Conservation (phyloP, 2,329 filamentous ascomycete genomes). For the Aureobasidium sp. region DNA sequence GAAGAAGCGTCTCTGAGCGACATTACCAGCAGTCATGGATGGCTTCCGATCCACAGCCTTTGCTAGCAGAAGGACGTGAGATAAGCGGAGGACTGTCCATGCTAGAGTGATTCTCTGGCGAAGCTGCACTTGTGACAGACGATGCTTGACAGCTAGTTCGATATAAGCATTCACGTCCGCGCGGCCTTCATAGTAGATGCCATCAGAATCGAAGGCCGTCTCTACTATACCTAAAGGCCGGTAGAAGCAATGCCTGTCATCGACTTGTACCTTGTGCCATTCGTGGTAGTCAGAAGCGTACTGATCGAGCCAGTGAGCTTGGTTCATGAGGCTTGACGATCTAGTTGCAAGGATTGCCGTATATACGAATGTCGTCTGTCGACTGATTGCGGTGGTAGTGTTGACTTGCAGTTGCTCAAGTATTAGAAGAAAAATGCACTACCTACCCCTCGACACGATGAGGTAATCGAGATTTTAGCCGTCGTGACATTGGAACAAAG, state of each 20-base stretch:
- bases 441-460: conserved; percentile 1
- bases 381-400: not conserved
- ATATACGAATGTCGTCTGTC: not conserved
- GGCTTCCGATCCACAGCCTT: conserved; percentile 27
- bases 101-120: conserved; percentile 16
- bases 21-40: conserved; percentile 16
- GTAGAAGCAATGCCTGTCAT: conserved; percentile 24
- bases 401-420: not conserved
- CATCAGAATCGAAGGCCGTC: conserved; percentile 39
- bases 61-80: conserved; percentile 18
- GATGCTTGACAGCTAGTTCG: conserved; percentile 30
- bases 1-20: conserved; percentile 26
- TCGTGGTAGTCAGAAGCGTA: conserved; percentile 34
- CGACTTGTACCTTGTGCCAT: conserved; percentile 26
- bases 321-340: not conserved
- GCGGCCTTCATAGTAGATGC: conserved; percentile 36
- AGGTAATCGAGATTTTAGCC: conserved; percentile 6
- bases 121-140: conserved; percentile 26
- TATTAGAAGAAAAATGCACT: not conserved
- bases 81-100: conserved; percentile 16
- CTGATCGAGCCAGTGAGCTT: conserved; percentile 32
- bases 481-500: not conserved
- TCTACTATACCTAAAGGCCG: conserved; percentile 39
- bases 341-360: no score
- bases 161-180: conserved; percentile 38